phyloP scores from a whole-genome alignment of 2,329 filamentous ascomycete species.

The Venturia pyrina region DNA sequence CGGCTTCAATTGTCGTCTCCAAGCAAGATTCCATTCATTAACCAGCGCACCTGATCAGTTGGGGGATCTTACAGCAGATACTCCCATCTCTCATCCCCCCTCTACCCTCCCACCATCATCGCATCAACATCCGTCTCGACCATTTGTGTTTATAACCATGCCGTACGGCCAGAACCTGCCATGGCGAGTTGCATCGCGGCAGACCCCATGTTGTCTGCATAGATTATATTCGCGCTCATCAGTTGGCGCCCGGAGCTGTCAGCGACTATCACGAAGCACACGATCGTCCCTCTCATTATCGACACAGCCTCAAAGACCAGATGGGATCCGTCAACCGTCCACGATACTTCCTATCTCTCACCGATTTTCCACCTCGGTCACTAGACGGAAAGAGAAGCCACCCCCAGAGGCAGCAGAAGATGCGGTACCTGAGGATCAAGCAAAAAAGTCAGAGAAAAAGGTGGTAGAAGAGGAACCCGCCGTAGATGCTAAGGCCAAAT shows the following conservation, averaged over 20 bases:
- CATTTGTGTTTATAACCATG: constrained; percentile 36
- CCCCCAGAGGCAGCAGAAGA: constrained; percentile 35
- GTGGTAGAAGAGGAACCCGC: constrained; percentile 31
- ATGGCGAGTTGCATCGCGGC: constrained; percentile 46
- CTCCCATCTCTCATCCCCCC: background rate
- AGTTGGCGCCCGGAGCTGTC: background rate
- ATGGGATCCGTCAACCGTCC: constrained; percentile 16
- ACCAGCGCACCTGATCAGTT: background rate
- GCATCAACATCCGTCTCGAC: background rate
- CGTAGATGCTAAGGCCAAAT: constrained; percentile 33
- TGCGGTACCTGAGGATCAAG: constrained; percentile 36
- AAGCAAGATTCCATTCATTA: background rate
- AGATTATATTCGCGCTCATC: background rate
- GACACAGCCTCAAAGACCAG: constrained; percentile 14
- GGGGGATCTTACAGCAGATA: background rate
- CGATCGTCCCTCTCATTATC: background rate
- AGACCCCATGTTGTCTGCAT: background rate
- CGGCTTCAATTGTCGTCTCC: background rate
- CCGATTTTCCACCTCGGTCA: constrained; percentile 31
- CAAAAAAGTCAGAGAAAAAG: constrained; percentile 33
- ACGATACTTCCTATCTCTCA: constrained; percentile 19
- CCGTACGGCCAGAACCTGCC: constrained; percentile 54
- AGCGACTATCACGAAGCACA: background rate
- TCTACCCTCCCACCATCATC: background rate
- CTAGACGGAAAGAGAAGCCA: constrained; percentile 47